phyloP scores from a whole-genome alignment of 306 rosid species.

The Rosa persica region DNA sequence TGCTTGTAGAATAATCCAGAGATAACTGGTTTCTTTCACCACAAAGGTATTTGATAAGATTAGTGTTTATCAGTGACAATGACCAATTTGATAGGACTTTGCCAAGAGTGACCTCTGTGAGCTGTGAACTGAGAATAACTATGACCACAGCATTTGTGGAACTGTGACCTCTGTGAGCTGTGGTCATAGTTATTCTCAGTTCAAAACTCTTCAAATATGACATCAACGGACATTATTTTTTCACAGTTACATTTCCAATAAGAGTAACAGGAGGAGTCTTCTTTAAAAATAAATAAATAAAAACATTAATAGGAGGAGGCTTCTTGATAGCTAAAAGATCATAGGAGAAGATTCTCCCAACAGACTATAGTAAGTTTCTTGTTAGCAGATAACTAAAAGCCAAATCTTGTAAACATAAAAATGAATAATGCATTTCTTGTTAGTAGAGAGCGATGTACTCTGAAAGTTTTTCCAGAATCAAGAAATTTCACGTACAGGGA shows the following conservation, averaged over 20 bases:
- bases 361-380: too few species aligned
- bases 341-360: too few species aligned
- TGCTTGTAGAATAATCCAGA: slow-evolving; percentile 20
- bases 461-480: background rate
- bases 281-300: too few species aligned
- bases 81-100: background rate
- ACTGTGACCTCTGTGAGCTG: background rate
- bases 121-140: too few species aligned
- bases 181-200: background rate
- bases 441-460: too few species aligned
- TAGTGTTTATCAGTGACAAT: background rate
- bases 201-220: background rate
- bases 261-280: background rate
- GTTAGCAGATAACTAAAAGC: too few species aligned
- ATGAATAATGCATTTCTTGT: too few species aligned
- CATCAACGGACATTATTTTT: background rate
- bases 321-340: too few species aligned
- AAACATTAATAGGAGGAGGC: too few species aligned
- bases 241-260: background rate
- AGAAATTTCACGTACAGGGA: too few species aligned
- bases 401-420: too few species aligned
- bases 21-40: slow-evolving; percentile 17
- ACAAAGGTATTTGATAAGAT: background rate
- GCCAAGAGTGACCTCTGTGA: background rate
- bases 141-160: background rate